These are phyloP conservation scores for Pochonia chlamydosporia DNA, from an alignment of 2,329 filamentous ascomycete genomes.

Conservation along the genomic window DNA sequence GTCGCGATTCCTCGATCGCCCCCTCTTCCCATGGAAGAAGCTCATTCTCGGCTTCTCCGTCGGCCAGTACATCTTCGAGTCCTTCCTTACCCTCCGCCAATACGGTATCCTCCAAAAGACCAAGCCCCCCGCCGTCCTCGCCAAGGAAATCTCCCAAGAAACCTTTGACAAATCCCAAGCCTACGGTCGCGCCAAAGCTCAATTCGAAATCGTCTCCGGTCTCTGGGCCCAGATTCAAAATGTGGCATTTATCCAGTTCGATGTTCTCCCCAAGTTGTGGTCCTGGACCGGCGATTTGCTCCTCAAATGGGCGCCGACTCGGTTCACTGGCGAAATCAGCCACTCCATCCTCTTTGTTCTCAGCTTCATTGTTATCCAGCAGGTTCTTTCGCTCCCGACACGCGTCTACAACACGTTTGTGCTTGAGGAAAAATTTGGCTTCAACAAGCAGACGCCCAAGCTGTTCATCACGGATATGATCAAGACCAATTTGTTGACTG, in stretches of 20 bases:
- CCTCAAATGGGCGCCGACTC: conserved; percentile 64
- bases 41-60: conserved; percentile 92
- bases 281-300: conserved; percentile 70
- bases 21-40: conserved; percentile 94
- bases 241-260: conserved; percentile 80
- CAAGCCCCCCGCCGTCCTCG: conserved; percentile 77
- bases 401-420: conserved; percentile 94
- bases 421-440: conserved; percentile 92
- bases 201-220: conserved; percentile 75
- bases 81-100: conserved; percentile 82
- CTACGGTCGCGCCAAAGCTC: conserved; percentile 92
- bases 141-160: conserved; percentile 80
- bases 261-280: conserved; percentile 90
- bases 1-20: conserved; percentile 80
- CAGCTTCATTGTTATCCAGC: conserved; percentile 75
- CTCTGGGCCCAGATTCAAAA: conserved; percentile 86
- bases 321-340: conserved; percentile 86
- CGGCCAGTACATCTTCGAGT: conserved; percentile 85
- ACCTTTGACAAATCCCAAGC: conserved; percentile 94
- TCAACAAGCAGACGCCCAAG: conserved; percentile 94
- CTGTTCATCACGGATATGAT: conserved; percentile 86
- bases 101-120: conserved; percentile 79
- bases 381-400: conserved; percentile 70
- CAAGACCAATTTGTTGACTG: conserved; percentile 79
- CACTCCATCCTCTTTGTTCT: conserved; percentile 93